Evolutionary conservation across 1,139 yeast genomes (phyloP).

Genomic region (Suhomyces yuchorum): DNA sequence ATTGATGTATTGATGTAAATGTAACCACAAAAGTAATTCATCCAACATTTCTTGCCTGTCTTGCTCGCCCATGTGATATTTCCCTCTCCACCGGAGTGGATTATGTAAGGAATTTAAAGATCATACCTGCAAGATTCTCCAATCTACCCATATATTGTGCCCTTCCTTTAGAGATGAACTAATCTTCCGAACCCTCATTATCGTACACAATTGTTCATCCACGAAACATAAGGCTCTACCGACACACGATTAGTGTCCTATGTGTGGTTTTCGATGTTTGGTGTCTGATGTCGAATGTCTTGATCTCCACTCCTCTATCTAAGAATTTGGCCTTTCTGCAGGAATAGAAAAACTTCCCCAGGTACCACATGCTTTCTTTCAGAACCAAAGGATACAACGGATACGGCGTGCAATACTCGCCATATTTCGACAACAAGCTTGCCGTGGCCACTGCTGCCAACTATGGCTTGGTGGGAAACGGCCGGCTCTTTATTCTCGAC

Average conservation of each 20-base stretch:
- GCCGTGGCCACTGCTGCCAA: conserved; percentile 93
- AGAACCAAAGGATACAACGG: conserved; percentile 86
- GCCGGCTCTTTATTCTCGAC: conserved; percentile 69
- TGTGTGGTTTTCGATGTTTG: no score
- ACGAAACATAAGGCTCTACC: no score
- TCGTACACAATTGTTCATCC: no score
- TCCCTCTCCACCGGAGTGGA: neutral
- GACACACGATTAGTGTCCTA: no score
- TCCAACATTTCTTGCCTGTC: neutral
- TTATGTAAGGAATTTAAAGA: neutral
- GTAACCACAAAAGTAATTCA: neutral
- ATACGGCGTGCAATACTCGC: conserved; percentile 86
- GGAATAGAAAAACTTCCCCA: conserved; percentile 1
- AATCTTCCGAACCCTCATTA: no score
- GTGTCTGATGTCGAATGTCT: neutral
- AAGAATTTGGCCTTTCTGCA: neutral
- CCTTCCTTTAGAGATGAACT: no score
- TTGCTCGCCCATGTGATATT: neutral
- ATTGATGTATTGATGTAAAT: no score
- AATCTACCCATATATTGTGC: neutral
- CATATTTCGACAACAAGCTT: conserved; percentile 83
- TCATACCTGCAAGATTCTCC: neutral
- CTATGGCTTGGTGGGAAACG: conserved; percentile 94
- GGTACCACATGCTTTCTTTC: conserved; percentile 62
- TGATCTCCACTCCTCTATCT: neutral